phyloP scores from a whole-genome alignment of 805 yeast species.

The Saccharomycopsis synnaedendra region DNA sequence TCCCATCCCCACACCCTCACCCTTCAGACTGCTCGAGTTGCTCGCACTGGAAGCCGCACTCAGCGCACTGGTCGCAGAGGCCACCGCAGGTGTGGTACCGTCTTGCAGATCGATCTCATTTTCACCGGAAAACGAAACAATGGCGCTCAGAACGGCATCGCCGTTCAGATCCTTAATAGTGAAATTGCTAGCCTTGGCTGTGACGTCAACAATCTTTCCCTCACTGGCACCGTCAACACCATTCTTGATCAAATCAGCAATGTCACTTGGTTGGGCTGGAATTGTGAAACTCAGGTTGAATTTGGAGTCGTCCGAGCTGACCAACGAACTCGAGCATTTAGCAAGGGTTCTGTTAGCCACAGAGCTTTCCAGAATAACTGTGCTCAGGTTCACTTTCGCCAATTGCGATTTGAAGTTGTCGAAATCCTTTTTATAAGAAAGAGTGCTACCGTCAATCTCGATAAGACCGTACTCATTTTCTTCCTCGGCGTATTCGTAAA shows the following conservation, averaged over 20 bases:
- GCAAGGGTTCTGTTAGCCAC: constrained; percentile 23
- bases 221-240: constrained; percentile 36
- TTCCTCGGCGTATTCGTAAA: constrained; percentile 84
- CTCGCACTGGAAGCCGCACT: constrained; percentile 15
- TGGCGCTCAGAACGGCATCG: constrained; percentile 24
- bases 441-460: constrained; percentile 31
- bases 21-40: constrained; percentile 17
- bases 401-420: constrained; percentile 35
- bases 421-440: constrained; percentile 37
- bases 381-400: constrained; percentile 23
- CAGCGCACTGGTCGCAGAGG: constrained; percentile 16
- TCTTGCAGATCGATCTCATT: constrained; percentile 25
- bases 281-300: constrained; percentile 37
- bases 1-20: constrained; percentile 20
- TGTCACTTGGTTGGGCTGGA: constrained; percentile 37
- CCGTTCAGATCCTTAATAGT: constrained; percentile 28
- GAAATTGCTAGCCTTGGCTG: constrained; percentile 29
- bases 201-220: constrained; percentile 32
- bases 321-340: constrained; percentile 30
- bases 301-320: constrained; percentile 26
- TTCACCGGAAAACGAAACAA: constrained; percentile 26
- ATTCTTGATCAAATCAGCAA: constrained; percentile 30
- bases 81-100: constrained; percentile 16
- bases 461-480: constrained; percentile 71
- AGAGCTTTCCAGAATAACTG: constrained; percentile 27